Evolutionary conservation across 176 grass and related monocot species (phyloP).

Genomic region (Phoenix dactylifera): DNA sequence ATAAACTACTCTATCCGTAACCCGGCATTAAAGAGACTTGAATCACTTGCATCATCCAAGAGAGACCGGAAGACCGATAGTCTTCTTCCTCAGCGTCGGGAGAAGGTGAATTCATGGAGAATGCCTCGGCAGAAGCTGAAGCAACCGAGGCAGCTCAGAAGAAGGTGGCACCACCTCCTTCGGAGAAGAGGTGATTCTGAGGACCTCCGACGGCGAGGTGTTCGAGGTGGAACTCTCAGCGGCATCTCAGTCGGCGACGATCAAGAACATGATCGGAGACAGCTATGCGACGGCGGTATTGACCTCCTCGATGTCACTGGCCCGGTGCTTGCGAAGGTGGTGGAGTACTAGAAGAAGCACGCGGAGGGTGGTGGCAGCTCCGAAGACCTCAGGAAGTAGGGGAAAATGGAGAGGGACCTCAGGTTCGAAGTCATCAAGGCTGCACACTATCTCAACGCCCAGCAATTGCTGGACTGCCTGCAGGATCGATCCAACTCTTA

Average conservation of each 20-base stretch:
- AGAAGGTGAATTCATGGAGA: too few relatives aligned
- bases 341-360: slow-evolving; percentile 14
- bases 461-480: background rate
- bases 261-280: background rate
- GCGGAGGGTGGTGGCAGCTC: too few relatives aligned
- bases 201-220: background rate
- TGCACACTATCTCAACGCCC: background rate
- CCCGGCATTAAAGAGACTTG: too few relatives aligned
- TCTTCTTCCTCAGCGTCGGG: too few relatives aligned
- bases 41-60: too few relatives aligned
- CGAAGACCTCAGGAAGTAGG: too few relatives aligned
- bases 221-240: background rate
- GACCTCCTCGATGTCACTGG: background rate
- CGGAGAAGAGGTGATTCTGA: background rate
- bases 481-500: too few relatives aligned
- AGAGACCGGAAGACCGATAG: too few relatives aligned
- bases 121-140: too few relatives aligned
- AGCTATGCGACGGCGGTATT: background rate
- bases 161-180: too few relatives aligned
- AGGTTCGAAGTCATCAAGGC: background rate
- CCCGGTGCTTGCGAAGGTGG: background rate
- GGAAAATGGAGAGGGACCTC: background rate
- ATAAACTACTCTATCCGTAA: too few relatives aligned
- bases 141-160: too few relatives aligned
- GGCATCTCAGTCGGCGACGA: slow-evolving; percentile 1